Conservation (phyloP, 768 basidiomycete species). For the Naganishia kalamii region DNA sequence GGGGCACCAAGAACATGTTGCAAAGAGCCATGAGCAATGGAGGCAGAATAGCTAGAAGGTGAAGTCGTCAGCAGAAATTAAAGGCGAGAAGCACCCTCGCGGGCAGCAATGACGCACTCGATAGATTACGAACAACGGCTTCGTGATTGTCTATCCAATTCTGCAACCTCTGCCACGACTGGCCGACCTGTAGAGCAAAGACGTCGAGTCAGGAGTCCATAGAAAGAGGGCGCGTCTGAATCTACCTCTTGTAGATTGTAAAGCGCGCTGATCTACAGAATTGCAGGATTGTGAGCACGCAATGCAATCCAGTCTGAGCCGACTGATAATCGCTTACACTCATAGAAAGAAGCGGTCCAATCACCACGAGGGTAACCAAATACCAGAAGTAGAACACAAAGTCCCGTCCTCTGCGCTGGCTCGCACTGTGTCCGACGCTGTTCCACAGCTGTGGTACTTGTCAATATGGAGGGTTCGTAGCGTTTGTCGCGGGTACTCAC, state of each 20-base stretch:
- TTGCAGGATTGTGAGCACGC: not conserved
- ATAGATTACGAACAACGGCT: not conserved
- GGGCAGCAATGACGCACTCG: not conserved
- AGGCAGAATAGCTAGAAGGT: not conserved
- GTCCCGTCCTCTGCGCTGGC: not conserved
- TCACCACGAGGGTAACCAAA: not conserved
- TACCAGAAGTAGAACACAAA: not conserved
- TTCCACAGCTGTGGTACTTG: not conserved
- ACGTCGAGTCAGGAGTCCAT: too few relatives aligned
- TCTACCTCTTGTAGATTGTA: not conserved
- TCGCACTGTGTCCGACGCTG: not conserved
- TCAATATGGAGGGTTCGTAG: too few relatives aligned
- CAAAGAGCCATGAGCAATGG: not conserved
- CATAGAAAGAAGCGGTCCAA: not conserved
- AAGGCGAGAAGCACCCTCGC: not conserved
- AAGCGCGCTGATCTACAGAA: not conserved
- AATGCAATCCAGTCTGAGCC: not conserved
- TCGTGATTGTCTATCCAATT: not conserved
- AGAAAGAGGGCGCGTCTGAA: too few relatives aligned
- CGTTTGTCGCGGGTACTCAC: not conserved
- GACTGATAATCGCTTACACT: not conserved
- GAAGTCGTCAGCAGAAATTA: not conserved
- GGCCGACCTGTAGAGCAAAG: too few relatives aligned
- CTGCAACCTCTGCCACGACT: too few relatives aligned
- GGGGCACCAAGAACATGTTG: not conserved